Evolutionary conservation across 257 asterid genomes (phyloP).

Genomic region (Coffea eugenioides): DNA sequence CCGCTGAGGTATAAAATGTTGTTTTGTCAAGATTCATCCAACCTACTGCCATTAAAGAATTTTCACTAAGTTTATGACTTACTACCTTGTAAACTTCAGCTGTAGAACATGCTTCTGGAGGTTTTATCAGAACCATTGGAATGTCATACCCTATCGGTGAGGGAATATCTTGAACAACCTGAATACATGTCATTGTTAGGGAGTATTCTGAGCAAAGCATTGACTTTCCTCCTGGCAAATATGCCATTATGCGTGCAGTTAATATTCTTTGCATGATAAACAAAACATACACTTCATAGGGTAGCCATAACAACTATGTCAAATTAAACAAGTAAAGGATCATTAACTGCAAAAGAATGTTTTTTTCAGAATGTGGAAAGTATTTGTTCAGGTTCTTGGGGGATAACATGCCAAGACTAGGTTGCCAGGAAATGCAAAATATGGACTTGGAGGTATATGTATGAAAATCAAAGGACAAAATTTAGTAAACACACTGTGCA

Average conservation of each 20-base stretch:
- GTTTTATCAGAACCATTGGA: conserved; percentile 94
- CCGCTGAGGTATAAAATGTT: conserved; percentile 46
- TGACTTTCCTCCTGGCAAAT: not conserved
- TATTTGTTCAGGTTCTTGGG: not conserved
- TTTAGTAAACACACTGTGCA: not conserved
- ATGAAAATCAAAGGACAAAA: not conserved
- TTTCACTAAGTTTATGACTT: conserved; percentile 6
- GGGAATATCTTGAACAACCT: conserved; percentile 82
- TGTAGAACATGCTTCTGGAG: conserved; percentile 87
- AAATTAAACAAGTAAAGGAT: not conserved
- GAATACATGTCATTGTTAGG: conserved; percentile 35
- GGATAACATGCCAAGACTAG: not conserved
- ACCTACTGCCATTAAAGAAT: conserved; percentile 7
- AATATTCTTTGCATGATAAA: not conserved
- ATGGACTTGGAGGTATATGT: not conserved
- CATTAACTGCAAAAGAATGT: not conserved
- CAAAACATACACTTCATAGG: not conserved
- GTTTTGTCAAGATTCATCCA: conserved; percentile 7
- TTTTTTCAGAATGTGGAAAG: conserved; percentile 6
- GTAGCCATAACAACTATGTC: not conserved
- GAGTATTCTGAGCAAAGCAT: conserved; percentile 46
- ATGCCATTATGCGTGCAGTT: not conserved
- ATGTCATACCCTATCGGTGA: conserved; percentile 55
- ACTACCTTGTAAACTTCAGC: conserved; percentile 97
- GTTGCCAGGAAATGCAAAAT: not conserved